Percentiles rank a stretch among this genome's conserved stretches.
phyloP scores from a whole-genome alignment of 129 eudicot genomes.

The Lonicera japonica region DNA sequence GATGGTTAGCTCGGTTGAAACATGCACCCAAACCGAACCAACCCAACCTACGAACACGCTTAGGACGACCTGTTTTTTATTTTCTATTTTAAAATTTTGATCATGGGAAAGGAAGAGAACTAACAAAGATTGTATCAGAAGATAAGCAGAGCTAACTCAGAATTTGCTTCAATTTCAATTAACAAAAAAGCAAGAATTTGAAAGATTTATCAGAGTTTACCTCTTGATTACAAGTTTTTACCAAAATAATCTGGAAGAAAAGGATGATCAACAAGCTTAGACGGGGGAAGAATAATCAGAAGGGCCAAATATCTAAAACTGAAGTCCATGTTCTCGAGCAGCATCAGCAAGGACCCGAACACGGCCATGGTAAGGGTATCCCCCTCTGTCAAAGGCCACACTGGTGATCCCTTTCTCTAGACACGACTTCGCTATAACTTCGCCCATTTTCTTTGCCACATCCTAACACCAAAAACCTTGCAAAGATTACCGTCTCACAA shows the following conservation, averaged over 20 bases:
- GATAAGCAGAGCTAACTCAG: too few relatives aligned
- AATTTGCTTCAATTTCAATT: too few relatives aligned
- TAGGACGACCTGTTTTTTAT: too few relatives aligned
- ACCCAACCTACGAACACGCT: too few relatives aligned
- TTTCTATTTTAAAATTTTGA: too few relatives aligned
- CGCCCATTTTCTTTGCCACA: conserved; percentile 80
- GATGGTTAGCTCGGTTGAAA: too few relatives aligned
- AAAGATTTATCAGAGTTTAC: too few relatives aligned
- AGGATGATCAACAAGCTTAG: background rate
- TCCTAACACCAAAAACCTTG: conserved; percentile 57
- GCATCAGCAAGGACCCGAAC: conserved; percentile 87
- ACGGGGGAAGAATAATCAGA: background rate
- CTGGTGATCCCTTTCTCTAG: conserved; percentile 86
- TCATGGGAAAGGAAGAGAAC: too few relatives aligned
- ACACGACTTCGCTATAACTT: conserved; percentile 72
- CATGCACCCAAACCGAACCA: too few relatives aligned
- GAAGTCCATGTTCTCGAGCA: conserved; percentile 91
- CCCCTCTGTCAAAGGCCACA: conserved; percentile 94
- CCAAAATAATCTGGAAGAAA: background rate
- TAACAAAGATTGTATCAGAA: too few relatives aligned
- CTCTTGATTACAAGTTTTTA: background rate
- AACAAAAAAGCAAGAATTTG: too few relatives aligned
- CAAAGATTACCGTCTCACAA: background rate
- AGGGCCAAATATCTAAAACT: conserved; percentile 42
- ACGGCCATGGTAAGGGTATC: conserved; percentile 92